Base-by-base conservation (phyloP, 2,329 filamentous ascomycete genomes). In the Akanthomyces dipterigenus region DNA sequence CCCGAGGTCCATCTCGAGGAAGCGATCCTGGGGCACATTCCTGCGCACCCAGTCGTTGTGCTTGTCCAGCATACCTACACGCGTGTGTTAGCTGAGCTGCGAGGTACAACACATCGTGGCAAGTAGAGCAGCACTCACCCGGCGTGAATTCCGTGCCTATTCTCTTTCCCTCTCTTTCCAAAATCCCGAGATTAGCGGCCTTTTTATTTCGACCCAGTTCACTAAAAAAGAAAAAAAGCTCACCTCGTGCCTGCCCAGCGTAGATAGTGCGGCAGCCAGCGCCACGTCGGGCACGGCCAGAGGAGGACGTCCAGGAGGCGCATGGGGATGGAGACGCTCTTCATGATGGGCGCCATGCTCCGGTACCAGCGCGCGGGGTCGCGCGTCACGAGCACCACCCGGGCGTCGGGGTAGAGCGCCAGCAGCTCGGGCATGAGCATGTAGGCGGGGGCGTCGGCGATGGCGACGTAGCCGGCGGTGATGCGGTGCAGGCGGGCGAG, bases 321-420 rank as follows among this genome's bases (percentile, higher is more conserved):
- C 62, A 36, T 55, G 45, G 46, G 36, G 38, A 48, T 61, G 55
- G 56, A 26, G 20, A 51, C 36, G 56, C 24, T 59, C 14, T 62
- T 63, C 3, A 64, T 63, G 11, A 71, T 63, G 12, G 63, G 48
- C 60, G 63, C 46, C 63, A 70, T 67, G 60, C 73, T 76, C 61
- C 68, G 65, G 64, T 70, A 71, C 75, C 75, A 77, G 38, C 68
- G 67, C 16, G 70, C 68, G 4, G 69, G 70, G 56, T 77, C 73
- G 18, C 75, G 69, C 6, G 67, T 70, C 3, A 76, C 73, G 62
- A 75, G 72, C 20, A 82, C 74, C 4, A 82, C 78, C 60, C 76
- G 76, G 14, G 78, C 79, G 31, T 81, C 72, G 0, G 80, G 80
- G 62, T 81, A 82, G 9, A 81, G 64, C 60, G 77, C 73, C 62